Evolutionary conservation across 768 basidiomycete genomes (phyloP).

Genomic region (Cubamyces sp.): DNA sequence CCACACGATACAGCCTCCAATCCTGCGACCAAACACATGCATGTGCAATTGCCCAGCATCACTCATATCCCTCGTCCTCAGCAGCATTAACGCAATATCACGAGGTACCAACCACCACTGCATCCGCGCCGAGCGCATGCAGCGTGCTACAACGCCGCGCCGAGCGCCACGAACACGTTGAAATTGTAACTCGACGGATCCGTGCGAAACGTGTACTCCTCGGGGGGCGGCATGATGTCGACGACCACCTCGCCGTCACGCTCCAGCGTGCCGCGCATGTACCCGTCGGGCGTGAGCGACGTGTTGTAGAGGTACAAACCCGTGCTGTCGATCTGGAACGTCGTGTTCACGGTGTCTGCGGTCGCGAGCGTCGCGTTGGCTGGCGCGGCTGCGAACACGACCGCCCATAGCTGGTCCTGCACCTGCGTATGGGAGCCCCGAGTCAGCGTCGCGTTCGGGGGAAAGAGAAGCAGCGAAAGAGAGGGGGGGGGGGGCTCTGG

Average conservation of each 20-base stretch:
- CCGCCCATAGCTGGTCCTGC: constrained; percentile 68
- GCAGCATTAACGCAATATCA: too few relatives aligned
- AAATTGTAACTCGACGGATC: constrained; percentile 54
- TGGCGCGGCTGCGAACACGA: constrained; percentile 57
- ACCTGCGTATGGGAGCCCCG: constrained; percentile 23
- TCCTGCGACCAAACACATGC: too few relatives aligned
- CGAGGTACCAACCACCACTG: too few relatives aligned
- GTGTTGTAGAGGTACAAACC: constrained; percentile 68
- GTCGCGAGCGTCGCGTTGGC: constrained; percentile 56
- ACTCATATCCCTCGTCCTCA: too few relatives aligned
- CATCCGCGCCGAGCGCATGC: background rate
- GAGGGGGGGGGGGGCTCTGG: background rate
- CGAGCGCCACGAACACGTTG: constrained; percentile 57
- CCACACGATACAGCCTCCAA: too few relatives aligned
- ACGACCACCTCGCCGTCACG: constrained; percentile 54
- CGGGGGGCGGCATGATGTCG: constrained; percentile 42
- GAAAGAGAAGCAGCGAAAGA: too few relatives aligned
- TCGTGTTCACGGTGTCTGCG: constrained; percentile 42
- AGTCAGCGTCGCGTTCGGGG: too few relatives aligned
- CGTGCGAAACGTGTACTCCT: constrained; percentile 45
- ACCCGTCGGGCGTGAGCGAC: constrained; percentile 53
- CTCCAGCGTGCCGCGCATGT: constrained; percentile 58
- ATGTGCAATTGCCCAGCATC: too few relatives aligned
- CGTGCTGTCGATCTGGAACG: constrained; percentile 39
- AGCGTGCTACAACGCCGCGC: background rate